These are phyloP conservation scores for Xylogone sp. DNA, from an alignment of 2,329 filamentous ascomycete species.

Conservation along the genomic window DNA sequence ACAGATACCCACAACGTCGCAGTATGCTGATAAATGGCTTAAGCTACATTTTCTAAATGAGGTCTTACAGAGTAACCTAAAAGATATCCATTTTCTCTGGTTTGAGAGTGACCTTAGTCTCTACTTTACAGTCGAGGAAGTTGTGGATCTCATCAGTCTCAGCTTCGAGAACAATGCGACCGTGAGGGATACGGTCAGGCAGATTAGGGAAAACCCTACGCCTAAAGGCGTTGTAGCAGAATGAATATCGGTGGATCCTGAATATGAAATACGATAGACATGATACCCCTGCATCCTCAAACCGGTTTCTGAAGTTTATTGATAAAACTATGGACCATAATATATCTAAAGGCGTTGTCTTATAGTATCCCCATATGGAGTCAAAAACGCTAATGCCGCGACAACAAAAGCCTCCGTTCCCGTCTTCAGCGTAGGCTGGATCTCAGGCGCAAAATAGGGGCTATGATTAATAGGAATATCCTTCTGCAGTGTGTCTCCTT, in stretches of 20 bases:
- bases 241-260: not conserved
- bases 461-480: constrained; percentile 55
- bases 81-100: constrained; percentile 61
- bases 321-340: too few relatives aligned
- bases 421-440: constrained; percentile 52
- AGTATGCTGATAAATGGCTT: constrained; percentile 60
- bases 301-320: too few relatives aligned
- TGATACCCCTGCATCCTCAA: not conserved
- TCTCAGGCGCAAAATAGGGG: constrained; percentile 53
- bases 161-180: constrained; percentile 62
- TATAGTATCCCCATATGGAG: too few relatives aligned
- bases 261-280: not conserved
- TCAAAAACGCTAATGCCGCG: constrained; percentile 40
- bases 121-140: constrained; percentile 59
- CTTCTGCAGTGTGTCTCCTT: constrained; percentile 29
- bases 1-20: constrained; percentile 48
- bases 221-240: constrained; percentile 26
- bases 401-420: constrained; percentile 49
- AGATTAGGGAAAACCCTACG: constrained; percentile 50
- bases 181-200: constrained; percentile 53
- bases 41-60: constrained; percentile 61
- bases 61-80: constrained; percentile 62
- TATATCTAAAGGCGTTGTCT: too few relatives aligned
- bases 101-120: constrained; percentile 62
- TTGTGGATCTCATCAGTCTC: constrained; percentile 57